phyloP scores from a whole-genome alignment of 768 basidiomycete species.

The Panaeolus cyanescens region DNA sequence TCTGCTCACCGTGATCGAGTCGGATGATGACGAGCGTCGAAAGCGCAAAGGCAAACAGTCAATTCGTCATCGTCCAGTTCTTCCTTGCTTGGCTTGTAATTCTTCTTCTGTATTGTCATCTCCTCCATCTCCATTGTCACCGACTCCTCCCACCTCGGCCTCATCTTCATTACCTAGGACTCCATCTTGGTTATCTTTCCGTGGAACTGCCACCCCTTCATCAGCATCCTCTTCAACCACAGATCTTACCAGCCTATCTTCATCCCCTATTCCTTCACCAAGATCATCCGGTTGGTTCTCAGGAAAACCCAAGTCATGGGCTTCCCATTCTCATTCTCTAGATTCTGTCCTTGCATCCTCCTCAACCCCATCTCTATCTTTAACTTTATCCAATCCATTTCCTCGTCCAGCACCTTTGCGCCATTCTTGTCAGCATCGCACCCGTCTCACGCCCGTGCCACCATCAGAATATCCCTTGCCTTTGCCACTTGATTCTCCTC shows the following conservation, averaged over 20 bases:
- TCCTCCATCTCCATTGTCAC: conserved; percentile 22
- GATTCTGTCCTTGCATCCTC: not conserved
- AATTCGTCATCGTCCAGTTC: conserved; percentile 18
- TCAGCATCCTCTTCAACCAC: conserved; percentile 33
- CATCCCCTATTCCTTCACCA: conserved; percentile 33
- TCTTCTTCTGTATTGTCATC: conserved; percentile 10
- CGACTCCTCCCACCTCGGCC: conserved; percentile 19
- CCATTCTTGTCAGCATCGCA: conserved; percentile 37
- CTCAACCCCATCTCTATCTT: not conserved
- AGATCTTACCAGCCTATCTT: conserved; percentile 36
- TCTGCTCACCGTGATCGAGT: conserved; percentile 45
- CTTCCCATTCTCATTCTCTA: conserved; percentile 4
- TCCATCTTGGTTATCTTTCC: conserved; percentile 31
- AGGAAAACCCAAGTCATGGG: conserved; percentile 21
- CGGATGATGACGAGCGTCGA: conserved; percentile 38
- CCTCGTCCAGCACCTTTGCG: conserved; percentile 15
- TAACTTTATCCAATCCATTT: conserved; percentile 1
- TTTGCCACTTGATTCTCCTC: conserved; percentile 9
- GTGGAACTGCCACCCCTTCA: conserved; percentile 19
- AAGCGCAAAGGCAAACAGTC: conserved; percentile 38
- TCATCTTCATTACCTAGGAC: conserved; percentile 27
- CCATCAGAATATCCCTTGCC: conserved; percentile 39
- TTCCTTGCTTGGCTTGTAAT: conserved; percentile 20
- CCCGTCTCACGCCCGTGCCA: conserved; percentile 35
- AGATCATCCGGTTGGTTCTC: conserved; percentile 26